Percentiles rank a stretch among this genome's conserved stretches.
Conservation (phyloP, 1,284 basidiomycete genomes). For the Papiliotrema fonsecae region DNA sequence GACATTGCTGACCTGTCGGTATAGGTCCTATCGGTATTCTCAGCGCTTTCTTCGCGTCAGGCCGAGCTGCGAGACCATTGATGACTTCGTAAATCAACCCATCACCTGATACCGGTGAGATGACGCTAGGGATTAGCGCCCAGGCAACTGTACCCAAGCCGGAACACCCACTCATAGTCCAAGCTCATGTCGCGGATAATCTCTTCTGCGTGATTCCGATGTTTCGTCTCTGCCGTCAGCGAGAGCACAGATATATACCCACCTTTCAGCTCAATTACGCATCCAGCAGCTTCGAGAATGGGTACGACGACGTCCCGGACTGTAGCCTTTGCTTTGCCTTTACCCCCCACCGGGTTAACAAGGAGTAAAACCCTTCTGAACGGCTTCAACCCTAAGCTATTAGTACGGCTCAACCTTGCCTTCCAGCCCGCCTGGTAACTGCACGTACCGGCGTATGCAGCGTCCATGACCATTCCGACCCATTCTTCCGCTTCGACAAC, state of each 20-base stretch:
- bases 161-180: constrained; percentile 56
- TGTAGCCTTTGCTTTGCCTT: constrained; percentile 65
- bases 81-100: constrained; percentile 86
- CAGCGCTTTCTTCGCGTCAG: constrained; percentile 66
- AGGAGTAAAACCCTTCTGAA: constrained; percentile 61
- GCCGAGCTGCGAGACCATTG: constrained; percentile 78
- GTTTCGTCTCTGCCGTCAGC: constrained; percentile 61
- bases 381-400: constrained; percentile 53
- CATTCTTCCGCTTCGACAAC: constrained; percentile 53
- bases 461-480: constrained; percentile 56
- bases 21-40: constrained; percentile 75
- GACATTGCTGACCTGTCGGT: constrained; percentile 64
- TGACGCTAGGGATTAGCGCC: constrained; percentile 49
- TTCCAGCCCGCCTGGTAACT: neutral
- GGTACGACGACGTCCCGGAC: constrained; percentile 70
- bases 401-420: neutral
- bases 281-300: constrained; percentile 71
- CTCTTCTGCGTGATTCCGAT: constrained; percentile 66
- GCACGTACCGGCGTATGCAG: constrained; percentile 61
- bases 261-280: constrained; percentile 60
- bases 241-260: constrained; percentile 40
- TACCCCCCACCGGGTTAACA: constrained; percentile 84
- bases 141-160: neutral
- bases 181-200: constrained; percentile 61
- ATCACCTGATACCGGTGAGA: constrained; percentile 84